Evolutionary conservation across 139 green algal genomes (phyloP), one percentile per base, ranked within the genome.

Genomic region (Raphidocelis subcapitata): DNA sequence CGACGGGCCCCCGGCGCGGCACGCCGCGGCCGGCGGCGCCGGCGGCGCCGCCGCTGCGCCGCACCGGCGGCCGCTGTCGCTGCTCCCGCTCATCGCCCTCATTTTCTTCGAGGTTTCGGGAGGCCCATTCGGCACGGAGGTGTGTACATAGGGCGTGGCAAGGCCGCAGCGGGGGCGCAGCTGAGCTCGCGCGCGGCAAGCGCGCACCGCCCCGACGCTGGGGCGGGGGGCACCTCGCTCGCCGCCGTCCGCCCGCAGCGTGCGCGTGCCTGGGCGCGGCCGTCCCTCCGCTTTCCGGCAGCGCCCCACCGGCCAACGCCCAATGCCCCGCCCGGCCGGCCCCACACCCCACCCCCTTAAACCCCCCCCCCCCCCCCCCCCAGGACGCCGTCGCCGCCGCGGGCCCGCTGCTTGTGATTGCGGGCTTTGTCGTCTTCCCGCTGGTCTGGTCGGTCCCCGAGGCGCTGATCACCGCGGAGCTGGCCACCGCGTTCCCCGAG

Each of bases 41-140:
- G n/a, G n/a, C n/a, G 8, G 8, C 41, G 41, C 8, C 41, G 41
- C 12, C 12, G 41, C 41, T 20, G 41, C 41, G 41, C 41, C 41
- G 41, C 41, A 49, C 41, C 8, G 41, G 41, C 41, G 55, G 70
- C 85, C 89, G 16, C 83, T 98, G 33, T 86, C 83, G 1, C 72
- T 98, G 59, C 75, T 95, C 60, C 92, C 94, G 1, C 85, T 99
- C 4, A 85, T 98, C 0, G 90, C 92, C 1, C 87, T 99, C 33
- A 96, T 98, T 59, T 99, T 98, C 69, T 98, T 94, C 73, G 95
- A 99, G 47, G 95, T 99, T 0, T 92, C 83, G 12, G 95, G 95
- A 18, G 95, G 95, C 0, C 95, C 95, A 0, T 99, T 98, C 81
- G 95, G 95, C 12, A 96, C 88, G 12, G 93, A 97, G 87, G 90